A percentile compares a stretch with the other conserved stretches of the same genome.
These are phyloP conservation scores for Miamiensis avidus DNA, from an alignment of 169 alveolate species.

Conservation along the genomic window DNA sequence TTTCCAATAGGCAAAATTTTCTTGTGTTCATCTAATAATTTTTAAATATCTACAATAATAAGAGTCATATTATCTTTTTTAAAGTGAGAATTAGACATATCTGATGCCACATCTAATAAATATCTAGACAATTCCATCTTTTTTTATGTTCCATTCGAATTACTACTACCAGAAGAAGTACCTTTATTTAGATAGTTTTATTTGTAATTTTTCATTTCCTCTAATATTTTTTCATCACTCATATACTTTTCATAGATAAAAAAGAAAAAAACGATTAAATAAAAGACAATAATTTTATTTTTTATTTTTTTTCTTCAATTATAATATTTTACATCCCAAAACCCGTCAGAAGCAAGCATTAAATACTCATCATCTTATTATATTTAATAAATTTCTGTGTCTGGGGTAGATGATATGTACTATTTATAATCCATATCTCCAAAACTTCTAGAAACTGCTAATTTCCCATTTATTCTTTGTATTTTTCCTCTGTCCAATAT, in stretches of 20 bases:
- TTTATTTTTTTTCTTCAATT: background rate
- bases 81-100: conserved; percentile 4
- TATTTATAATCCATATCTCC: conserved; percentile 41
- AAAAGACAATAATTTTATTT: background rate
- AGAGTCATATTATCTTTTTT: conserved; percentile 49
- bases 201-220: background rate
- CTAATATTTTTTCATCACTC: background rate
- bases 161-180: too few species aligned
- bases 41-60: conserved; percentile 22
- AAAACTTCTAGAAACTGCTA: conserved; percentile 37
- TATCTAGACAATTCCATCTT: conserved; percentile 6
- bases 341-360: conserved; percentile 47
- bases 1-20: background rate
- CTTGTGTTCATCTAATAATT: background rate
- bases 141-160: background rate
- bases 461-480: conserved; percentile 43
- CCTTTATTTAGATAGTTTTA: too few species aligned
- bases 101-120: conserved; percentile 29
- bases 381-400: conserved; percentile 6
- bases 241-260: background rate
- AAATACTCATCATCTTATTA: conserved; percentile 14
- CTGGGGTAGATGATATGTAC: conserved; percentile 30
- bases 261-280: background rate
- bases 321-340: conserved; percentile 37
- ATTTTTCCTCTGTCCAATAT: conserved; percentile 22